Evolutionary conservation across 192 early-diverging fungal species (phyloP).

Genomic region (Podochytrium sp.): DNA sequence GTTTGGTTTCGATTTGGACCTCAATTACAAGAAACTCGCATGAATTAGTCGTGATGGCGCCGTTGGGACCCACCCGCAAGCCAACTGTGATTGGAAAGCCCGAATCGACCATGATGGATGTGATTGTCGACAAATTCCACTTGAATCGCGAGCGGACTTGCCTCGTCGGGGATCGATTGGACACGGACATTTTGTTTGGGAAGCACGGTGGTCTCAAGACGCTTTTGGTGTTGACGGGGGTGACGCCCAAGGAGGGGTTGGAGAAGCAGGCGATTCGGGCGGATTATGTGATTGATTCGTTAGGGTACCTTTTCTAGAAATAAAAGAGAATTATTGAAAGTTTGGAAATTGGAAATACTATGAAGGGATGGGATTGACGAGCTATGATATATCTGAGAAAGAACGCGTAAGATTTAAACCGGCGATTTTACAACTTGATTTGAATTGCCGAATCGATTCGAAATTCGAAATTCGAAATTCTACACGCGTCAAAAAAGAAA

Average conservation of each 20-base stretch:
- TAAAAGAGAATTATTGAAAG: too few species aligned
- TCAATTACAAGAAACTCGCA: slow-evolving; percentile 93
- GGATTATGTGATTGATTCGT: slow-evolving; percentile 45
- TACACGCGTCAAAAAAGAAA: too few species aligned
- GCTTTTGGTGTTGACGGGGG: slow-evolving; percentile 89
- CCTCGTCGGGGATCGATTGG: slow-evolving; percentile 95
- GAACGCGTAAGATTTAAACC: too few species aligned
- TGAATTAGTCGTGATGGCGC: slow-evolving; percentile 69
- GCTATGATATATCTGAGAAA: too few species aligned
- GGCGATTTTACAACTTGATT: too few species aligned
- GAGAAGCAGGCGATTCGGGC: slow-evolving; percentile 39
- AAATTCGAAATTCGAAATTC: too few species aligned
- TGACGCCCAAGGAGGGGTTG: slow-evolving; percentile 39
- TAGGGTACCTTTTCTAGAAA: slow-evolving; percentile 45
- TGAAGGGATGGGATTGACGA: too few species aligned
- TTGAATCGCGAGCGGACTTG: slow-evolving; percentile 81
- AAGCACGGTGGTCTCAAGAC: slow-evolving; percentile 81
- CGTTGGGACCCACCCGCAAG: slow-evolving; percentile 75
- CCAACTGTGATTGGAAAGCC: slow-evolving; percentile 94
- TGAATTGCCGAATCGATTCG: too few species aligned
- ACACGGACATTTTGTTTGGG: slow-evolving; percentile 97
- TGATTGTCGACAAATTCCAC: slow-evolving; percentile 81
- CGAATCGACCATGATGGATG: slow-evolving; percentile 90
- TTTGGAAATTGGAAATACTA: too few species aligned
- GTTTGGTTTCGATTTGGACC: slow-evolving; percentile 87